These are phyloP conservation scores for Glycyrrhiza uralensis DNA, from an alignment of 306 rosid genomes.

Conservation along the genomic window DNA sequence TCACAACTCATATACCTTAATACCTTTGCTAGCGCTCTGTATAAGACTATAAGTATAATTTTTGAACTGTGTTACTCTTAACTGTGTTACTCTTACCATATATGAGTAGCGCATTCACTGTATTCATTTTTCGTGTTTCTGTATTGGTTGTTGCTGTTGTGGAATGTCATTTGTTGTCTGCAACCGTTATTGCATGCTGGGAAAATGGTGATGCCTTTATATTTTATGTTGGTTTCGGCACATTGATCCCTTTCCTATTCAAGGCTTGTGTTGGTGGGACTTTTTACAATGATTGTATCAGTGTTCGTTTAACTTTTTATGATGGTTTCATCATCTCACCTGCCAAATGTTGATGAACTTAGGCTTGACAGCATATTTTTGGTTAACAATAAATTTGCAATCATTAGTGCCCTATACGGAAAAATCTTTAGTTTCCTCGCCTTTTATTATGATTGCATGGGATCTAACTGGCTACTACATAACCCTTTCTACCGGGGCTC, in stretches of 20 bases:
- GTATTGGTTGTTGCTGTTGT: conserved; percentile 4
- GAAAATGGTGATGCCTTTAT: conserved; percentile 22
- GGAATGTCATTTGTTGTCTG: background rate
- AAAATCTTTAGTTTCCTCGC: conserved; percentile 3
- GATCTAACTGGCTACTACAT: conserved; percentile 8
- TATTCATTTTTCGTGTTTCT: background rate
- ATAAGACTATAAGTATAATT: background rate
- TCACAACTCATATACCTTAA: background rate
- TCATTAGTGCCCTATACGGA: background rate
- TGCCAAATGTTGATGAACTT: conserved; percentile 17
- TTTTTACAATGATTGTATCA: conserved; percentile 14
- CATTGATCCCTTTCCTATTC: conserved; percentile 1
- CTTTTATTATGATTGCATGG: conserved; percentile 12
- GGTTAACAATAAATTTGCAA: background rate
- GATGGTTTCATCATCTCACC: conserved; percentile 1
- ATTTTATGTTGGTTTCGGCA: conserved; percentile 41
- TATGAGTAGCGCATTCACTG: background rate
- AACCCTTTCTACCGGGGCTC: background rate
- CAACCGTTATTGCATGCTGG: conserved; percentile 40
- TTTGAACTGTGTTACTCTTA: background rate
- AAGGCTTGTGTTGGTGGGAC: conserved; percentile 4
- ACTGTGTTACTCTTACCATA: background rate
- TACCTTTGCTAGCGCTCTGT: background rate
- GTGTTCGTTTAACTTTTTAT: conserved; percentile 7
- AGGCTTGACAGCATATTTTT: background rate